A percentile compares a stretch with the other conserved stretches of the same genome.
Evolutionary conservation across 75 land plant genomes (phyloP).

Genomic region (Pinus tabuliformis): DNA sequence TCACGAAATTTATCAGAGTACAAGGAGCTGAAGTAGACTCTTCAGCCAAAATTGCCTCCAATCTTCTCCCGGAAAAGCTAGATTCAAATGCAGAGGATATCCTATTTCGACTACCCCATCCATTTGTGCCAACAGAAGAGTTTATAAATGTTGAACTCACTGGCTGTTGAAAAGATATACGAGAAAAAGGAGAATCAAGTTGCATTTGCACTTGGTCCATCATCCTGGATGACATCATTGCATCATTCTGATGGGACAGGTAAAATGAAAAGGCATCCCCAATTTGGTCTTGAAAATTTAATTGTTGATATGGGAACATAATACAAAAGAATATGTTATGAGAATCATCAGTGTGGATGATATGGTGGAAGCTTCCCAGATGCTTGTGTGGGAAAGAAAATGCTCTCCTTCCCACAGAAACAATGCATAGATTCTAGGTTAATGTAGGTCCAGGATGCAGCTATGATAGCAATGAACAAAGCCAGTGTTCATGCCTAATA

Average conservation of each 20-base stretch:
- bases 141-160: slow-evolving; percentile 8
- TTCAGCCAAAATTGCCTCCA: slow-evolving; percentile 14
- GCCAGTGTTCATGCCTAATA: too few relatives aligned
- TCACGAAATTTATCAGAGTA: too few relatives aligned
- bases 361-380: too few relatives aligned
- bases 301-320: neutral
- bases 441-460: too few relatives aligned
- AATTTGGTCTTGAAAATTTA: neutral
- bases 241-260: slow-evolving; percentile 16
- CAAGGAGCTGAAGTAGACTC: too few relatives aligned
- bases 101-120: slow-evolving; percentile 25
- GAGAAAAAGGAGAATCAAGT: slow-evolving; percentile 2
- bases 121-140: slow-evolving; percentile 1
- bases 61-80: neutral
- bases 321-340: too few relatives aligned
- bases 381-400: too few relatives aligned
- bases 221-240: slow-evolving; percentile 3
- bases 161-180: slow-evolving; percentile 16
- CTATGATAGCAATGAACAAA: too few relatives aligned
- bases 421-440: too few relatives aligned
- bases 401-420: too few relatives aligned
- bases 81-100: slow-evolving; percentile 1
- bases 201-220: slow-evolving; percentile 10
- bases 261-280: slow-evolving; percentile 12
- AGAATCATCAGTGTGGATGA: too few relatives aligned